phyloP scores from a whole-genome alignment of 169 alveolate genomes.

The Eimeria tenella region DNA sequence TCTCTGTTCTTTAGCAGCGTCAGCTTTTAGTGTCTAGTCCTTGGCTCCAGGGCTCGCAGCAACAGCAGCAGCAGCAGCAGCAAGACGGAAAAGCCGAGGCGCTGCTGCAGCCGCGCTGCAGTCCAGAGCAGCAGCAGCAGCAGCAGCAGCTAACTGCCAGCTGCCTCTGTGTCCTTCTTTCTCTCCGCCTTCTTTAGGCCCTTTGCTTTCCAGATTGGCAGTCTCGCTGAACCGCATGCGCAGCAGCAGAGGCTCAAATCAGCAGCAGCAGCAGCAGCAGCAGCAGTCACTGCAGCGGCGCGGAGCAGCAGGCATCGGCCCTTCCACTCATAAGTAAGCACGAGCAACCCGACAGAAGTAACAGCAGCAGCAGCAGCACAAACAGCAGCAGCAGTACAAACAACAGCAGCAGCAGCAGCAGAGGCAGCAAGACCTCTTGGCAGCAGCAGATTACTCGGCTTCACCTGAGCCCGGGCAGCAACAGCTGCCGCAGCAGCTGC shows the following conservation, averaged over 20 bases:
- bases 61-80: too few relatives aligned
- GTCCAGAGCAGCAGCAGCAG: not conserved
- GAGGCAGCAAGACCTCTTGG: not conserved
- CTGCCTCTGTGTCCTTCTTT: not conserved
- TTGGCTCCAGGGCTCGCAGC: too few relatives aligned
- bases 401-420: not conserved
- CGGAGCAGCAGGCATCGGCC: not conserved
- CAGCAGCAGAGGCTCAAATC: not conserved
- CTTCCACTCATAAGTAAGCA: not conserved
- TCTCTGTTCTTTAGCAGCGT: too few relatives aligned
- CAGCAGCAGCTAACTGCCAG: not conserved
- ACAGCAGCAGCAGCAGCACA: not conserved
- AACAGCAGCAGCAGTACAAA: not conserved
- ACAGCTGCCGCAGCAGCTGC: not conserved
- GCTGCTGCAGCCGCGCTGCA: too few relatives aligned
- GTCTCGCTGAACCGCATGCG: not conserved
- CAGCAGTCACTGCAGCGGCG: not conserved
- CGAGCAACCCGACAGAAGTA: not conserved
- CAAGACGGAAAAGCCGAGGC: not conserved
- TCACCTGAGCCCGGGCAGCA: not conserved
- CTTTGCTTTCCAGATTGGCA: not conserved
- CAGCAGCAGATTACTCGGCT: not conserved
- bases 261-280: slow-evolving; percentile 7
- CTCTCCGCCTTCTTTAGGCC: not conserved
- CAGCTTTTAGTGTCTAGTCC: too few relatives aligned